Evolutionary conservation across 1,284 basidiomycete genomes (phyloP), one percentile per base, ranked within the genome.

Genomic region (Pseudozyma sp.): DNA sequence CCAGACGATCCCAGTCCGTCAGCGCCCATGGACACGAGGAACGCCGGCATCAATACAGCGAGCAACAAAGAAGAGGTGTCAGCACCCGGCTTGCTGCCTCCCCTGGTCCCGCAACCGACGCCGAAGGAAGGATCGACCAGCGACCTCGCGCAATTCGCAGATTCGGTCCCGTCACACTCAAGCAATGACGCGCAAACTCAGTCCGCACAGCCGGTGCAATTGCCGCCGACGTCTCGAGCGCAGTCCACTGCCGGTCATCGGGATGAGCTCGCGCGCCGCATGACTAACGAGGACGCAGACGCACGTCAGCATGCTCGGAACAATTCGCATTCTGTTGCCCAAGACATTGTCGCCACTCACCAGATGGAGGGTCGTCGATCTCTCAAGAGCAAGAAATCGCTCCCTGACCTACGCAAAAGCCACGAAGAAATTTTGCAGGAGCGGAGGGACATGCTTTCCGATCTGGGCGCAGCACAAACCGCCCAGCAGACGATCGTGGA

Each of bases 401-500:
- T 97, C 64, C 94, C 94, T 9, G 94, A 97, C 81, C 86, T 97
- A 50, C 89, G 92, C 24, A 89, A 89, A 46, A 86, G 84, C 54
- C 87, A 88, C 61, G 81, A 81, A 30, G 78, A 80, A 31, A 84
- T 84, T 42, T 58, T 85, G 34, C 70, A 79, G 17, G 84, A 84
- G 48, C 75, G 81, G 2, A 52, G 62, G 34, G 59, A 60, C 5
- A 43, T 48, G 17, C 33, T 64, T 10, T 46, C 54, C n/a, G 54
- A 61, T 14, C 42, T 57, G 34, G 7, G 56, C 10, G 42, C 52
- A 19, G 35, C 44, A 7, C 19, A 17, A 19, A 40, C 34, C 4
- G 5, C 14, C 10, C 30, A 34, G n/a, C 48, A 59, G 17, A 17
- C 43, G 19, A 39, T 14, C 39, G 14, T 34, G 10, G 24, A 30